These are phyloP conservation scores for Hevea brasiliensis DNA, from an alignment of 345 rosid genomes.

Conservation along the genomic window DNA sequence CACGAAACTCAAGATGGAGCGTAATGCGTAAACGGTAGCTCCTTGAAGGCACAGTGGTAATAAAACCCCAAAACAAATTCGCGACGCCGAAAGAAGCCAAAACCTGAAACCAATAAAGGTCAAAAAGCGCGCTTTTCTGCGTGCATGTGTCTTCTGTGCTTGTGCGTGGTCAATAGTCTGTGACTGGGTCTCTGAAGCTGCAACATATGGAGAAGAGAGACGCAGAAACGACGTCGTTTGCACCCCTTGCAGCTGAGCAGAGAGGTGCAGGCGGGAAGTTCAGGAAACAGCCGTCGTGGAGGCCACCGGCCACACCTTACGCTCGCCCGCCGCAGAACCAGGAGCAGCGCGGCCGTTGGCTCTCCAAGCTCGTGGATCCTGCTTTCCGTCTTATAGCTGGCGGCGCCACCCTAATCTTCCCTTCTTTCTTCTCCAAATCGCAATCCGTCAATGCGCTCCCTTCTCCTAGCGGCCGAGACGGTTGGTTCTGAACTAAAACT, in stretches of 20 bases:
- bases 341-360: constrained; percentile 50
- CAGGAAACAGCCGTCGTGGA: constrained; percentile 42
- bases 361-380: constrained; percentile 76
- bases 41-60: no score
- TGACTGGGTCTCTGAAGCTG: background rate
- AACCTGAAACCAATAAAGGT: background rate
- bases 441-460: constrained; percentile 38
- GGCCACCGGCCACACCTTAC: constrained; percentile 53
- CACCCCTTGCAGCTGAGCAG: background rate
- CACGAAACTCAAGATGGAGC: no score
- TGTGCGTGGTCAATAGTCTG: background rate
- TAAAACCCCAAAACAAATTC: no score
- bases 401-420: constrained; percentile 66
- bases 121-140: background rate
- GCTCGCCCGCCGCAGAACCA: constrained; percentile 53
- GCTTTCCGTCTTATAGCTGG: constrained; percentile 65
- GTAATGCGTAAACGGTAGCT: no score
- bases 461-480: constrained; percentile 28
- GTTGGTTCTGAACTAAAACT: constrained; percentile 25
- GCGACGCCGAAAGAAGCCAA: background rate
- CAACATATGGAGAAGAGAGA: background rate
- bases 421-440: constrained; percentile 57
- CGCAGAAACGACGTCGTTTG: constrained; percentile 38
- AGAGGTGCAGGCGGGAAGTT: constrained; percentile 72
- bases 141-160: background rate